Percentiles rank a stretch among this genome's conserved stretches.
These are phyloP conservation scores for Funneliformis mosseae DNA, from an alignment of 192 early-diverging fungal genomes.

Conservation along the genomic window DNA sequence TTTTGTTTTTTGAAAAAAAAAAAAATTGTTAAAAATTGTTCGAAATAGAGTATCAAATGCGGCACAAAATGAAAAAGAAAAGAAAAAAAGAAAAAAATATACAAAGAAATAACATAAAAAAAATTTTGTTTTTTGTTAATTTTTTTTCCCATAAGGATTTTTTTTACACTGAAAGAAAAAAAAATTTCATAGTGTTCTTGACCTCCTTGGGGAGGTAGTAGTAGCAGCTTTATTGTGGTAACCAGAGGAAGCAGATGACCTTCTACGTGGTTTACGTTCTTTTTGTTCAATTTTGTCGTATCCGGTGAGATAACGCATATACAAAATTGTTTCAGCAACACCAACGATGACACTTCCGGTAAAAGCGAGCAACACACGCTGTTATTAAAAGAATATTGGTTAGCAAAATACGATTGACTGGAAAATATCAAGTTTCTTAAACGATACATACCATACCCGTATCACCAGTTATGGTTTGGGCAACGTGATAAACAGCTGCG, in stretches of 20 bases:
- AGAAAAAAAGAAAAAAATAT: background rate
- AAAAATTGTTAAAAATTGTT: background rate
- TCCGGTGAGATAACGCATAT: constrained; percentile 35
- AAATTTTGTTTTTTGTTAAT: background rate
- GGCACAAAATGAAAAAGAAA: background rate
- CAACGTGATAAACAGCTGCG: constrained; percentile 34
- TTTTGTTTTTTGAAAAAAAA: no score
- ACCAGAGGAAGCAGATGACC: background rate
- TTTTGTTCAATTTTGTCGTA: constrained; percentile 23
- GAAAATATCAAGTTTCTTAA: background rate
- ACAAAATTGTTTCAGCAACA: constrained; percentile 33
- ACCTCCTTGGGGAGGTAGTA: background rate
- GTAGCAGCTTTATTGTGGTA: background rate
- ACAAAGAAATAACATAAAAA: background rate
- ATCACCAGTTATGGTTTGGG: constrained; percentile 34
- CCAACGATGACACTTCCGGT: constrained; percentile 30
- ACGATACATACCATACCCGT: constrained; percentile 30
- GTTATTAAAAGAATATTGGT: background rate
- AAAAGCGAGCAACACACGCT: constrained; percentile 36
- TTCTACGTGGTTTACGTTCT: constrained; percentile 18
- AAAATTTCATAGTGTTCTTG: background rate
- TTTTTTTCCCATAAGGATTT: background rate
- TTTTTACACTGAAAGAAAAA: background rate
- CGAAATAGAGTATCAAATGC: background rate
- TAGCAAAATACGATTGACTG: background rate